Conservation (phyloP, 257 asterid genomes). For the Lycium barbarum region DNA sequence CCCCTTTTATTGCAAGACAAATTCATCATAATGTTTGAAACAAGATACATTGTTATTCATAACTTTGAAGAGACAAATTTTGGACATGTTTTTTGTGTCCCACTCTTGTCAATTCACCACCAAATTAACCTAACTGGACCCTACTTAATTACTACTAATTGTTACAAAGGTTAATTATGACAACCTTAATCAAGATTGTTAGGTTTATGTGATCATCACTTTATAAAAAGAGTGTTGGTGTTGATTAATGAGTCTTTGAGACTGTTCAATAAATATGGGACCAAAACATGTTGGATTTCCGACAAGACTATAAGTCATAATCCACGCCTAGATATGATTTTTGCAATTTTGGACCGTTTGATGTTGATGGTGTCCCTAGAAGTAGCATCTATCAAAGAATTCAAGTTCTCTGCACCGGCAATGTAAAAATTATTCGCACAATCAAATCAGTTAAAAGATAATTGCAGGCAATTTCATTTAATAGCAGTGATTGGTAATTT, state of each 20-base stretch:
- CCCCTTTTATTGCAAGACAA: constrained; percentile 1
- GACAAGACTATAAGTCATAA: constrained; percentile 35
- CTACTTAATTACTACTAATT: constrained; percentile 23
- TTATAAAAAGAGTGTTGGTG: background rate
- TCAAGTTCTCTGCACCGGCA: background rate
- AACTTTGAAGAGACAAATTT: background rate
- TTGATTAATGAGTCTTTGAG: background rate
- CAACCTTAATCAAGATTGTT: constrained; percentile 12
- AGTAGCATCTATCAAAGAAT: background rate
- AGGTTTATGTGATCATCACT: constrained; percentile 25
- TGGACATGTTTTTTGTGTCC: constrained; percentile 16
- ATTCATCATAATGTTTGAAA: constrained; percentile 7
- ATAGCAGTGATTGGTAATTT: background rate
- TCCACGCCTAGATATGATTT: constrained; percentile 19
- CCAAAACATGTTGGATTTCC: constrained; percentile 34
- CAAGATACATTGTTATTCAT: background rate
- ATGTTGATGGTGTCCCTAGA: background rate
- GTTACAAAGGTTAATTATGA: background rate
- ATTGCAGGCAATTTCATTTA: background rate
- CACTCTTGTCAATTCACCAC: constrained; percentile 24
- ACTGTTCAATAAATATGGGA: background rate
- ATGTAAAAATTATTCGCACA: background rate
- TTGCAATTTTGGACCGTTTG: background rate
- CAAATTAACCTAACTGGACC: constrained; percentile 21
- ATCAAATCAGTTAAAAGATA: background rate